Evolutionary conservation across 2,329 filamentous ascomycete species (phyloP), one percentile per base, ranked within the genome.

Genomic region (Trichoderma endophyticum): DNA sequence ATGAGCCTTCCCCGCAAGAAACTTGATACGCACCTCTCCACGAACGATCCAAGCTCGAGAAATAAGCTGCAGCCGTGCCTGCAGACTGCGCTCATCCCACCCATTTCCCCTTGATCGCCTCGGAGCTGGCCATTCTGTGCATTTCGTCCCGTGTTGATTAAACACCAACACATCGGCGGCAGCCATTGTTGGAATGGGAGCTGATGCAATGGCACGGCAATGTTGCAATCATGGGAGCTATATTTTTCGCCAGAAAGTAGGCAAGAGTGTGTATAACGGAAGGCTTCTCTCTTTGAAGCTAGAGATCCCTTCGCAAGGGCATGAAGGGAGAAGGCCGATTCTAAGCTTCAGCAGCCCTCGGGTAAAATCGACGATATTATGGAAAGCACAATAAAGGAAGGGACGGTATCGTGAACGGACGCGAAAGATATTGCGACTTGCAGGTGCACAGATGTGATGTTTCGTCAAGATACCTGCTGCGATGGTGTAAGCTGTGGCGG

Each of bases 11-110:
- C 57, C 57, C 39, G n/a, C 56, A 54, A n/a, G n/a, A 14, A 28
- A 12, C n/a, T n/a, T 21, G 36, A 63, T 56, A 66, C 61, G 43
- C 63, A 78, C 76, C 74, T 76, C 61, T 73, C 72, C 75, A 34
- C 75, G 69, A 65, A 65, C 73, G 56, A 81, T 73, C 81, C 81
- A 82, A 32, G 80, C 77, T 71, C 75, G 76, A 68, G 81, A 80
- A 70, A 82, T 80, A 65, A 81, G 75, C 72, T 76, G 75, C 74
- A 81, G 65, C 66, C 76, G 77, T 39, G 70, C 64, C 30, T 74
- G 76, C 70, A 81, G 73, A 59, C 72, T 76, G 39, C 68, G 71
- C 70, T 79, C 76, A 78, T 76, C 75, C 77, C 75, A 76, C 71
- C 67, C 73, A 78, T 65, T 75, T 73, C 71, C 74, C n/a, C 73